phyloP scores from a whole-genome alignment of 805 yeast species.

The Kuraishia floccosa region DNA sequence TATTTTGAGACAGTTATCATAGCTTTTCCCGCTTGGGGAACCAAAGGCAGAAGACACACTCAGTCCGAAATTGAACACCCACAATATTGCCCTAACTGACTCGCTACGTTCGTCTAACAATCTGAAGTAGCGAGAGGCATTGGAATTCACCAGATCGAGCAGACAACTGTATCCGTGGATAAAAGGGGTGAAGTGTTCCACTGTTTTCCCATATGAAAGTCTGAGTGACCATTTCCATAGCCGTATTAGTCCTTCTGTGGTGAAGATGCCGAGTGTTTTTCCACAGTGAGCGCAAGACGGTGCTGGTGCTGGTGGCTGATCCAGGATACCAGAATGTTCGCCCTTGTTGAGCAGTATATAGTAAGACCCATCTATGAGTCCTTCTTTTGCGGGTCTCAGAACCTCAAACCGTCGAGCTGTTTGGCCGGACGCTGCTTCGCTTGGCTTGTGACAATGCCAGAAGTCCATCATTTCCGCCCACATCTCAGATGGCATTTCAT shows the following conservation, averaged over 20 bases:
- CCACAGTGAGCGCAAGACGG: constrained; percentile 27
- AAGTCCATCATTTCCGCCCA: constrained; percentile 96
- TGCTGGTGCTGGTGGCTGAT: constrained; percentile 4
- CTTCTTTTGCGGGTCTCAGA: constrained; percentile 28
- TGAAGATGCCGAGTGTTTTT: constrained; percentile 25
- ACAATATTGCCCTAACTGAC: constrained; percentile 15
- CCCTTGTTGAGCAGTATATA: constrained; percentile 32
- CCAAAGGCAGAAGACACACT: background rate
- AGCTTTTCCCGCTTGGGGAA: constrained; percentile 1
- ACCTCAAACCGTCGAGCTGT: constrained; percentile 1
- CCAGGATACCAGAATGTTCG: constrained; percentile 6
- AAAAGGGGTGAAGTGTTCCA: constrained; percentile 22
- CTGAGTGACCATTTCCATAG: constrained; percentile 48
- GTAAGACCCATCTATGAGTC: constrained; percentile 43
- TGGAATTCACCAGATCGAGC: constrained; percentile 28
- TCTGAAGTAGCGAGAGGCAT: constrained; percentile 26
- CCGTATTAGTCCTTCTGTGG: constrained; percentile 19
- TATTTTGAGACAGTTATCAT: constrained; percentile 27
- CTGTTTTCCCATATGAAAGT: constrained; percentile 11
- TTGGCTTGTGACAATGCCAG: constrained; percentile 94
- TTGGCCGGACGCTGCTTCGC: no score
- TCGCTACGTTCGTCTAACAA: constrained; percentile 8
- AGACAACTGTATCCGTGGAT: constrained; percentile 25
- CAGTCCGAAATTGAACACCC: constrained; percentile 41
- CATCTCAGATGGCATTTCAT: constrained; percentile 78